A percentile compares a stretch with the other conserved stretches of the same genome.
phyloP scores from a whole-genome alignment of 2,329 filamentous ascomycete species.

The Aspergillus sp. region DNA sequence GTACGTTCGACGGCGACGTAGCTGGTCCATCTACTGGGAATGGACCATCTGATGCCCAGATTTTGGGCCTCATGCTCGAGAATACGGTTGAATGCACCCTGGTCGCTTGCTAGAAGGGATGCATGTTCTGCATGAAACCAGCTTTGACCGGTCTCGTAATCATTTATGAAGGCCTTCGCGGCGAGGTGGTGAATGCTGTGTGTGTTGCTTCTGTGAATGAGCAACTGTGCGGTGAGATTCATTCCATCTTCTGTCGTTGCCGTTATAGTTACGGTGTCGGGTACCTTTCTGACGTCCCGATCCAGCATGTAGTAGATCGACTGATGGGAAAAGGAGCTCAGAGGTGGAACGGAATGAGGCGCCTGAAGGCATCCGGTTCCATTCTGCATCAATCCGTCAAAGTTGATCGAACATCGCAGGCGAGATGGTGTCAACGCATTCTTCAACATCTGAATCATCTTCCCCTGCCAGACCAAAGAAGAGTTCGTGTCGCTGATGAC shows the following conservation, averaged over 20 bases:
- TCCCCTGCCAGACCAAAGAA: slow-evolving; percentile 62
- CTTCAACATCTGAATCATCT: slow-evolving; percentile 68
- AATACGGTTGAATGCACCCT: neutral
- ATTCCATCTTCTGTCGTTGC: neutral
- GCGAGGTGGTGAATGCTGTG: neutral
- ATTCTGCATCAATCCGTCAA: neutral
- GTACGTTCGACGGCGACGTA: neutral
- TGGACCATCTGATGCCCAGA: neutral
- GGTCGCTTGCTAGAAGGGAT: neutral
- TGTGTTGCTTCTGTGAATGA: neutral
- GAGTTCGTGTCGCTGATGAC: slow-evolving; percentile 47
- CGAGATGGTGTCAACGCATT: slow-evolving; percentile 54
- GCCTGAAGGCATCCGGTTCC: neutral
- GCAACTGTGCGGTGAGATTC: neutral
- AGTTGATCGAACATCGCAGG: slow-evolving; percentile 2
- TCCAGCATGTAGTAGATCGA: slow-evolving; percentile 1
- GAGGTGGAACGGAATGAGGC: neutral
- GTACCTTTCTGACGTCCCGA: neutral
- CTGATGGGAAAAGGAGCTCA: neutral
- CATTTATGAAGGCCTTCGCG: slow-evolving; percentile 1
- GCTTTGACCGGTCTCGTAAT: neutral
- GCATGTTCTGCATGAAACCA: neutral
- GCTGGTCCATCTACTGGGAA: neutral
- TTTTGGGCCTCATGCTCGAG: neutral
- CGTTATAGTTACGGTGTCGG: neutral